A percentile compares a stretch with the other conserved stretches of the same genome.
Evolutionary conservation across 2,329 filamentous ascomycete species (phyloP).

Genomic region (Ophiocordyceps robertsii): DNA sequence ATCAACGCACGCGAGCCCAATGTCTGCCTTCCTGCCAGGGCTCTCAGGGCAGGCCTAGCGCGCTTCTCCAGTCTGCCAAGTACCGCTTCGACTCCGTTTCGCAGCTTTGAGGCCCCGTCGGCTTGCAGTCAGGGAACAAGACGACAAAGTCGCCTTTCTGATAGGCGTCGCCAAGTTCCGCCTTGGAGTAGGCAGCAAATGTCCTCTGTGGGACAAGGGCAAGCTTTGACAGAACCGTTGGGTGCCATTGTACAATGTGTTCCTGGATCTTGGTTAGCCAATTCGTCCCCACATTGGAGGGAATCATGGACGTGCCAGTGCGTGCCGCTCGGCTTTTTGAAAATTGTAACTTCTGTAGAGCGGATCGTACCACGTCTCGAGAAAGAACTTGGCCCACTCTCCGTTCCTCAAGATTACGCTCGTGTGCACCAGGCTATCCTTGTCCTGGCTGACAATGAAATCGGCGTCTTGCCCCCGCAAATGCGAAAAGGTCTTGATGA

Average conservation of each 20-base stretch:
- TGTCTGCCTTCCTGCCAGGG: not conserved
- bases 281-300: not conserved
- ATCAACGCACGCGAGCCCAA: not conserved
- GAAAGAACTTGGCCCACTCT: slow-evolving; percentile 83
- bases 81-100: slow-evolving; percentile 52
- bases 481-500: slow-evolving; percentile 86
- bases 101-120: slow-evolving; percentile 46
- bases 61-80: slow-evolving; percentile 30
- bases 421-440: slow-evolving; percentile 58
- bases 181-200: slow-evolving; percentile 64
- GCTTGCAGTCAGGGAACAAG: slow-evolving; percentile 61
- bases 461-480: slow-evolving; percentile 68
- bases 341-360: slow-evolving; percentile 92
- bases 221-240: slow-evolving; percentile 81
- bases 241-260: slow-evolving; percentile 91
- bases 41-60: slow-evolving; percentile 15
- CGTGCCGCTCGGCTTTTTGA: slow-evolving; percentile 84
- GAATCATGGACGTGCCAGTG: slow-evolving; percentile 48
- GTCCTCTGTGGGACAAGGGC: slow-evolving; percentile 77
- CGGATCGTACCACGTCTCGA: slow-evolving; percentile 94
- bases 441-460: slow-evolving; percentile 74
- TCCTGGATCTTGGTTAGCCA: slow-evolving; percentile 39
- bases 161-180: slow-evolving; percentile 49
- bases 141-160: slow-evolving; percentile 76
- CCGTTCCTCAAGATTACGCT: slow-evolving; percentile 74